Evolutionary conservation across 345 rosid genomes (phyloP).

Genomic region (Populus nigra): DNA sequence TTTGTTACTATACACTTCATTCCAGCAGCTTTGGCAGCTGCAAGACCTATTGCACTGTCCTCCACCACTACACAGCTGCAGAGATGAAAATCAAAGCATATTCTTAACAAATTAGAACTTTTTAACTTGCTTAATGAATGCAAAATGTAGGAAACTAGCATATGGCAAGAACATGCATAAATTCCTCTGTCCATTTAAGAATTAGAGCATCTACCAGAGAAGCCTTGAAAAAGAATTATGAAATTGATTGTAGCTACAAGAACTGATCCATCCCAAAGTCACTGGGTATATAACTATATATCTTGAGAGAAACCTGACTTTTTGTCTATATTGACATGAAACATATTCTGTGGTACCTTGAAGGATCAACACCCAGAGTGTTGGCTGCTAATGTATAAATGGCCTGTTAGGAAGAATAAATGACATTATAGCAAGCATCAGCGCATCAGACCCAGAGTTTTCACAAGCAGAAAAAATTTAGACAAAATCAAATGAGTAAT

Average conservation of each 20-base stretch:
- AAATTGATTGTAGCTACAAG: neutral
- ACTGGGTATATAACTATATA: neutral
- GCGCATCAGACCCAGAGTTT: neutral
- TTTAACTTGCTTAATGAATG: neutral
- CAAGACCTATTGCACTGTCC: conserved; percentile 88
- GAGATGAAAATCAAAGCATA: conserved; percentile 1
- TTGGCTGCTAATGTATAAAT: conserved; percentile 83
- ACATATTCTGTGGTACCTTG: conserved; percentile 48
- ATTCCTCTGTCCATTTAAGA: neutral
- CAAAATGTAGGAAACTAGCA: neutral
- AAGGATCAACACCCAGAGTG: conserved; percentile 83
- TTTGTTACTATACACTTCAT: conserved; percentile 92
- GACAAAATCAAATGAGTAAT: neutral
- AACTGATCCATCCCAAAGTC: neutral
- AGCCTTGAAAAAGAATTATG: neutral
- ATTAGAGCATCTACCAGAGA: neutral
- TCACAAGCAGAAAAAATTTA: neutral
- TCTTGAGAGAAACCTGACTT: neutral
- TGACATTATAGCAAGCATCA: neutral
- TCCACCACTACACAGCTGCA: conserved; percentile 90
- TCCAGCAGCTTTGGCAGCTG: conserved; percentile 97
- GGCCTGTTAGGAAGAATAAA: conserved; percentile 48
- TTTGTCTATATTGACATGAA: neutral
- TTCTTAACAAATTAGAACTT: neutral
- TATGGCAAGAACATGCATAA: neutral